Evolutionary conservation across 2,329 filamentous ascomycete genomes (phyloP).

Genomic region (Fusarium longipes): DNA sequence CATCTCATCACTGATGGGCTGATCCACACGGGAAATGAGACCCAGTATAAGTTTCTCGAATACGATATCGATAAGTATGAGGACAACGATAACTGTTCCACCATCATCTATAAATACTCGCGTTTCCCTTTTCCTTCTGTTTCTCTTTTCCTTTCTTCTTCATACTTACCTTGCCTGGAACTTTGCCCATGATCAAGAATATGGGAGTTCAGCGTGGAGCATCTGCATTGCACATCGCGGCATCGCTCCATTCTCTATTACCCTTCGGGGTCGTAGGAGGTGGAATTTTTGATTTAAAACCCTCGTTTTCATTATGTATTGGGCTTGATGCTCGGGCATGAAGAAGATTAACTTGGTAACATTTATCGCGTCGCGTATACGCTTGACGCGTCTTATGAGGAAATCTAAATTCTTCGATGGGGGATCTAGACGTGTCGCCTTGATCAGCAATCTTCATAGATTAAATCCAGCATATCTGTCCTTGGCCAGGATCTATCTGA

Average conservation of each 20-base stretch:
- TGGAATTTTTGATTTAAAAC: slow-evolving; percentile 22
- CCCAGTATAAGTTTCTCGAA: neutral
- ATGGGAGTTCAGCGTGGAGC: slow-evolving; percentile 17
- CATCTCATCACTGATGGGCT: too few species aligned
- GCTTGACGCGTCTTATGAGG: too few species aligned
- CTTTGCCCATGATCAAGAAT: slow-evolving; percentile 15
- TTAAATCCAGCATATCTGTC: too few species aligned
- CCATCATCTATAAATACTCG: neutral
- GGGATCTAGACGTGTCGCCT: too few species aligned
- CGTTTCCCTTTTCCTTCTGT: neutral
- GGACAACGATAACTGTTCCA: neutral
- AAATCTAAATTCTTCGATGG: too few species aligned
- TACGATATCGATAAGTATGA: neutral
- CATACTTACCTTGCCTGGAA: slow-evolving; percentile 27
- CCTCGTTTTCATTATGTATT: slow-evolving; percentile 6
- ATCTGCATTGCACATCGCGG: slow-evolving; percentile 24
- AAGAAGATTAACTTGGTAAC: too few species aligned
- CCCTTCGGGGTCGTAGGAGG: slow-evolving; percentile 19
- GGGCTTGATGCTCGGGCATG: slow-evolving; percentile 1
- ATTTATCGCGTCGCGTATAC: neutral
- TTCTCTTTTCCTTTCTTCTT: slow-evolving; percentile 9
- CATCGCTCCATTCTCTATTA: slow-evolving; percentile 17
- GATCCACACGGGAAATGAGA: slow-evolving; percentile 1
- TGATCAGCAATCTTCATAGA: too few species aligned
- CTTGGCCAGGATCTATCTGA: too few species aligned